Base-by-base conservation (phyloP, 305 asterid genomes). In the Fraxinus paxiana region DNA sequence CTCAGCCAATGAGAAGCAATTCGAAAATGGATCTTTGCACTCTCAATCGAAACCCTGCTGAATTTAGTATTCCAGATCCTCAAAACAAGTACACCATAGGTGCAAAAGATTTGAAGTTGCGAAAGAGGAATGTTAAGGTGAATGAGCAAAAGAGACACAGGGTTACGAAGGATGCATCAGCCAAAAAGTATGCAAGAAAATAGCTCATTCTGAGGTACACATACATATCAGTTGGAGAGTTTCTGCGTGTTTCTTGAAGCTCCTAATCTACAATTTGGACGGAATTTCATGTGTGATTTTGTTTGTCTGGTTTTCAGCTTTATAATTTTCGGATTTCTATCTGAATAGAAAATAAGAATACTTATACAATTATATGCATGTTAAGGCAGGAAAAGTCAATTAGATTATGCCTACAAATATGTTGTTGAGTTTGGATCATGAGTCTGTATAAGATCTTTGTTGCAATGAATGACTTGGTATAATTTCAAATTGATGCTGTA, bases 41-140 rank as follows among this genome's bases (percentile, higher is more conserved):
- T n/a, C 82, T 85, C 26, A 95, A 95, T 79, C 81, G 78, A 71
- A 96, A 94, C 85, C 99, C 99, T 5, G 92, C 92, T 22, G 98
- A 96, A 15, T 91, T 93, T 73, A 89, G 90, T 87, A 15, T 81
- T 46, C 91, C 92, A 12, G 91, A 85, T 18, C 88, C 90, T 37
- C 84, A 88, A 72, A 91, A 91, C 46, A 80, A 80, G 82, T 94
- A 61, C 84, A 94, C 93, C 2, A 81, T 91, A 73, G 78, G 83
- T 63, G 85, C 90, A 8, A 90, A 82, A 80, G 96, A 90, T 82
- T 74, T 91, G 79, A 88, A 76, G 78, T 46, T 77, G 7, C 80
- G 86, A 77, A 91, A 81, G 80, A 84, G 73, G 83, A 86, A 73
- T 10, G 77, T 5, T 73, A 84, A 30, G 20, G 82, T 54, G 33